Conservation (phyloP, 768 basidiomycete species). For the Ramaria sp. region DNA sequence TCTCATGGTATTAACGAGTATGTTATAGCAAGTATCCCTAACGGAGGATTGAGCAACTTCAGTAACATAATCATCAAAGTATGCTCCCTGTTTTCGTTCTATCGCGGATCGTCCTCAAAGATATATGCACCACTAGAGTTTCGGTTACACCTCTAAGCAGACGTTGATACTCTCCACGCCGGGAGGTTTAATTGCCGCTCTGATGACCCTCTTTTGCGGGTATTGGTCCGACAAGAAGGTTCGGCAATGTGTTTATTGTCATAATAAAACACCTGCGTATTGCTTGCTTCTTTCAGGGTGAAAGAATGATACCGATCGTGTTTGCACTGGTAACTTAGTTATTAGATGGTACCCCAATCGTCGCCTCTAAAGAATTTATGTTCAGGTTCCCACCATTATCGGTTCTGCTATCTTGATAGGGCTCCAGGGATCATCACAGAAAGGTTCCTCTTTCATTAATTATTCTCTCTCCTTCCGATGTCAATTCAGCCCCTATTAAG, state of each 20-base stretch:
- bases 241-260: neutral
- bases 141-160: conserved; percentile 57
- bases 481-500: neutral
- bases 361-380: neutral
- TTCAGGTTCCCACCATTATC: conserved; percentile 13
- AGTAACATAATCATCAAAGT: conserved; percentile 48
- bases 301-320: conserved; percentile 51
- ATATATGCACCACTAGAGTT: conserved; percentile 20
- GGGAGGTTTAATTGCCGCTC: conserved; percentile 37
- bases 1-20: conserved; percentile 1
- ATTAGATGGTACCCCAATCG: too few relatives aligned
- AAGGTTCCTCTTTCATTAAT: conserved; percentile 8
- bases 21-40: conserved; percentile 48
- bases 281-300: conserved; percentile 24
- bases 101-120: neutral
- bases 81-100: neutral
- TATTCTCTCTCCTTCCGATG: neutral
- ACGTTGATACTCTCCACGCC: conserved; percentile 51
- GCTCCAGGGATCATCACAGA: conserved; percentile 15
- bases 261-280: neutral
- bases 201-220: conserved; percentile 40
- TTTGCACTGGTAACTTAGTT: conserved; percentile 26
- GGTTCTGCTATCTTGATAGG: conserved; percentile 18
- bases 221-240: conserved; percentile 61
- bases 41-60: conserved; percentile 53